Base-by-base conservation (phyloP, 1,284 basidiomycete species). In the Ganoderma sp. region DNA sequence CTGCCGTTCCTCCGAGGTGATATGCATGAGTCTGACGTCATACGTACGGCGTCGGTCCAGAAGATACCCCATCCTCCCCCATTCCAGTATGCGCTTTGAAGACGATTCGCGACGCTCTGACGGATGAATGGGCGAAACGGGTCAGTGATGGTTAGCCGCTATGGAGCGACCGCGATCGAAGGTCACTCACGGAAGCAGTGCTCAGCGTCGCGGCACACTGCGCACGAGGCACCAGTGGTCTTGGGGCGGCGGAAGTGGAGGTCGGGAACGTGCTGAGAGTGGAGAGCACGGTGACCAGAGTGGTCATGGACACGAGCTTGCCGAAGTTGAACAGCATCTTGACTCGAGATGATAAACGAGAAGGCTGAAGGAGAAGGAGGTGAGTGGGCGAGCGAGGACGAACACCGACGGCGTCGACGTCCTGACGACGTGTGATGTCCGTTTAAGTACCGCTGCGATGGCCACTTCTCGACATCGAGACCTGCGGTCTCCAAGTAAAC, bases 41-140 rank as follows among this genome's bases (percentile, higher is more conserved):
- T 22, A 73, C 81, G 37, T 67, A 87, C 85, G 3, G 84, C 81
- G 70, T 86, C 84, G 4, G 84, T 86, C 85, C 85, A 87, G 19
- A 85, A 78, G 50, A 70, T 67, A 45, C 66, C 64, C 64, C 69
- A 67, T 12, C 64, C 63, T 17, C 81, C 80, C 22, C 85, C 85
- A 62, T 81, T 75, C 75, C 80, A 87, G 71, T 83, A 86, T 59
- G 80, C 76, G 22, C 72, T 74, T 73, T 85, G 84, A 25, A 87
- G 75, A 25, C 78, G 78, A 39, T 75, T 72, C 15, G 83, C 84
- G 39, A 86, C 83, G 28, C 69, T 67, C 85, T 87, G 6, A n/a
- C 10, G 34, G 1, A 6, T n/a, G 12, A 34, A 34, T 45, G n/a
- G 9, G 28, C 3, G 22, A 17, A n/a, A 50, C 22, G 48, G 48